Evolutionary conservation across 2,329 filamentous ascomycete species (phyloP), one percentile per base, ranked within the genome.

Genomic region (Sporothrix sp.): DNA sequence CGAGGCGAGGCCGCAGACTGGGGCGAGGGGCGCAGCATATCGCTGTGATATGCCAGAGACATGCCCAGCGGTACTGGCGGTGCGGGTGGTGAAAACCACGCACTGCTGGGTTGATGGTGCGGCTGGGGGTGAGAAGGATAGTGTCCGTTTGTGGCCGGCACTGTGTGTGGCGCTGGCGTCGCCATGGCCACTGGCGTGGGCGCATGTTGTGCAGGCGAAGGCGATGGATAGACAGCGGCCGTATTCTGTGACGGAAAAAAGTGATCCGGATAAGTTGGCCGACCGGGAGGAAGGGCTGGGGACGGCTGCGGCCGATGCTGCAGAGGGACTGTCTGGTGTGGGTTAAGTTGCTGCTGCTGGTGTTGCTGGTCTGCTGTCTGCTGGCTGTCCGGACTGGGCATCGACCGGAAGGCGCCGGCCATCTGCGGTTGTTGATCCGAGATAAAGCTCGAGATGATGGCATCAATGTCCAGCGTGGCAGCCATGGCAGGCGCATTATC

Each of bases 401-500:
- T 11, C 5, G 47, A 49, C 36, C 42, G 32, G 30, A 49, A 49
- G 3, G 47, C 47, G 2, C 35, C 47, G n/a, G 47, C 47, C 14
- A 42, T 3, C 3, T 23, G 47, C 4, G 47, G 47, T 14, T 49
- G 47, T 7, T 49, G 47, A 27, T 42, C 27, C 2, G 47, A 50
- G 4, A 43, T 42, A 9, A 50, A 50, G 28, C 47, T 50, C 20
- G 47, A 50, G 14, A 50, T 50, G 37, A 50, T 50, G 25, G 37
- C 47, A 7, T 50, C 47, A n/a, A 50, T 50, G 14, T 50, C 47
- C 21, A 50, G 43, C 1, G 47, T 43, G 16, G 47, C 45, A 14
- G 33, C 39, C 6, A 8, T 13, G 14, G 36, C 18, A 6, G 38
- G 23, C 4, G 16, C 30, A 18, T 37, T 27, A 14, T 32, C 27